Base-by-base conservation (phyloP, 2,329 filamentous ascomycete genomes). In the Pseudophaeomoniella oleicola region DNA sequence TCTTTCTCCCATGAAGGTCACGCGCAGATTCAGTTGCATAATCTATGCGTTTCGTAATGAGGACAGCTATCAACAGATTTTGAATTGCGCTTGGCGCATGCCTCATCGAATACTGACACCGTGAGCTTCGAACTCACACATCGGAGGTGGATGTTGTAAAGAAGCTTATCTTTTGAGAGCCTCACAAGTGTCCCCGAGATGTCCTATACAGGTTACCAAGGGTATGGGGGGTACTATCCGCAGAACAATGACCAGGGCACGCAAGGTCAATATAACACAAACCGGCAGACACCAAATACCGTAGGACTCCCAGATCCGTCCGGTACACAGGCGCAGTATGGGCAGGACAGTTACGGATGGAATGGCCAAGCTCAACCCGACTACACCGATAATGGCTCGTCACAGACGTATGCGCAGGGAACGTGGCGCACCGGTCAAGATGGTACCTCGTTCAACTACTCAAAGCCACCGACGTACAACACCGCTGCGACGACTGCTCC, bases 311-410 rank as follows among this genome's bases (percentile, higher is more conserved):
- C 9, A 9, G 22, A 27, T 27, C n/a, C 22, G 14, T 6, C 10
- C 14, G 16, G 14, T 6, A 32, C 6, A 14, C 6, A 32, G 14
- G 6, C 15, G 6, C 31, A 32, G 31, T 45, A 46, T 32, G 37
- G 32, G n/a, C 37, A 44, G 10, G 37, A 37, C 4, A 38, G 31
- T 3, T 44, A 44, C 29, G 42, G 38, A 16, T 47, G 44, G 37
- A 29, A 39, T 3, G 30, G 13, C 4, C 43, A 44, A 29, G 27
- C 17, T 16, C 43, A 44, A 18, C 35, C 37, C 29, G 38, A 30
- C 10, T 44, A 44, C 16, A 5, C 38, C 6, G 42, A 36, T 29
- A 35, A 36, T 16, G 4, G 4, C 11, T 34, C 32, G 12, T 38
- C 39, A 18, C 37, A 41, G 11, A 16, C 27, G 10, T 38, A 43